Evolutionary conservation across 768 basidiomycete genomes (phyloP).

Genomic region (Hypholoma sublateritium): DNA sequence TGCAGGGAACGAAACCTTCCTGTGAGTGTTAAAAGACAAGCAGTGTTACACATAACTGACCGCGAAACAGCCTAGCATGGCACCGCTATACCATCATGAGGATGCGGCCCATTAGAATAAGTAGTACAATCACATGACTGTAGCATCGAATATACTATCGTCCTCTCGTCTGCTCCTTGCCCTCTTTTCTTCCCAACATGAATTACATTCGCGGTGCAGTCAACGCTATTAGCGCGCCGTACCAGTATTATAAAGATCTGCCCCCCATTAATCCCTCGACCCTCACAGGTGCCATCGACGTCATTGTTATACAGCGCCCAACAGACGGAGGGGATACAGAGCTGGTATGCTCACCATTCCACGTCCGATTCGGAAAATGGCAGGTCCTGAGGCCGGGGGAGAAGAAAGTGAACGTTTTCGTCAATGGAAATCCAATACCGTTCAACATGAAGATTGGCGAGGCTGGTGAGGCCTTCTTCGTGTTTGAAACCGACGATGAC

Average conservation of each 20-base stretch:
- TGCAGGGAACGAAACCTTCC: slow-evolving; percentile 79
- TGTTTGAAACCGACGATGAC: slow-evolving; percentile 95
- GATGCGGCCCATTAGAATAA: slow-evolving; percentile 33
- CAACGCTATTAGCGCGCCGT: slow-evolving; percentile 81
- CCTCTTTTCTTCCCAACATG: slow-evolving; percentile 44
- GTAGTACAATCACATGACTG: slow-evolving; percentile 28
- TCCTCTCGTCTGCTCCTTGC: slow-evolving; percentile 17
- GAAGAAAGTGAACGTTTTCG: slow-evolving; percentile 89
- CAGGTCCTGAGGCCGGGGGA: slow-evolving; percentile 92
- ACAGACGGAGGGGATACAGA: slow-evolving; percentile 61
- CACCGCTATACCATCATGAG: slow-evolving; percentile 66
- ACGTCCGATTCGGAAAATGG: slow-evolving; percentile 97
- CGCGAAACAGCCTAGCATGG: slow-evolving; percentile 53
- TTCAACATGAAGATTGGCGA: slow-evolving; percentile 99
- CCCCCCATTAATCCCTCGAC: slow-evolving; percentile 91
- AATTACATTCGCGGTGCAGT: slow-evolving; percentile 89
- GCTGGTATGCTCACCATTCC: slow-evolving; percentile 92
- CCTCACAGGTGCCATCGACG: slow-evolving; percentile 97
- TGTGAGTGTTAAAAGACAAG: slow-evolving; percentile 40
- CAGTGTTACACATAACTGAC: slow-evolving; percentile 14
- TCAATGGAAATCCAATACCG: slow-evolving; percentile 85
- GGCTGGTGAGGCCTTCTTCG: slow-evolving; percentile 98
- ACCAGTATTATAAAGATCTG: slow-evolving; percentile 88
- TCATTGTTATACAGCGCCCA: slow-evolving; percentile 87
- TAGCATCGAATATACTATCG: slow-evolving; percentile 17